These are phyloP conservation scores for Penicillium malachiteum DNA, from an alignment of 495 filamentous ascomycete genomes.

Conservation along the genomic window DNA sequence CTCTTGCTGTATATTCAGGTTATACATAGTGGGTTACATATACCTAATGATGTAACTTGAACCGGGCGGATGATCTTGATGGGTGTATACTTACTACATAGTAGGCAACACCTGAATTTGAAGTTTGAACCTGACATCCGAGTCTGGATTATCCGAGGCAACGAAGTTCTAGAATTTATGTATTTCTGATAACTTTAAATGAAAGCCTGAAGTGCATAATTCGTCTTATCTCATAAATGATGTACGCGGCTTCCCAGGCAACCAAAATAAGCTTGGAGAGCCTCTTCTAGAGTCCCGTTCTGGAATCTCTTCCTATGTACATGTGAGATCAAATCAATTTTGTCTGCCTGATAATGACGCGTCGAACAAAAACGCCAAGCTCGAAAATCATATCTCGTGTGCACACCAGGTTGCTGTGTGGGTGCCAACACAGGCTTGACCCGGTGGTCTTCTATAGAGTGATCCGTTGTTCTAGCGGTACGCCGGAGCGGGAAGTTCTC, in stretches of 20 bases:
- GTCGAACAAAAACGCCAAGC: neutral
- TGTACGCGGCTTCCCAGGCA: neutral
- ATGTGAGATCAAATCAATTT: constrained; percentile 8
- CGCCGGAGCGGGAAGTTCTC: neutral
- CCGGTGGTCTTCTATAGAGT: neutral
- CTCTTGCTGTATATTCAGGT: too few relatives aligned
- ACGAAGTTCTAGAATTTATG: neutral
- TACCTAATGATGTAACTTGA: too few relatives aligned
- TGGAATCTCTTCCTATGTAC: constrained; percentile 11
- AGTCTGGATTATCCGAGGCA: too few relatives aligned
- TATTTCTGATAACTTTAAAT: too few relatives aligned
- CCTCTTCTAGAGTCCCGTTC: too few relatives aligned
- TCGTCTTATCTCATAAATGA: neutral
- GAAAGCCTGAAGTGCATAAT: too few relatives aligned
- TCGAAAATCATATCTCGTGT: neutral
- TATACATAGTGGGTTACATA: too few relatives aligned
- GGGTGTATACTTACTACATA: too few relatives aligned
- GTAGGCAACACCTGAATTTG: too few relatives aligned
- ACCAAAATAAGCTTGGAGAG: neutral
- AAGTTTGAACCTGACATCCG: too few relatives aligned
- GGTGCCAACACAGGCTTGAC: neutral
- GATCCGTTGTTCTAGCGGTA: neutral
- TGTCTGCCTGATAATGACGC: constrained; percentile 3
- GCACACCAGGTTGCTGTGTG: neutral
- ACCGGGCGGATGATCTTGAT: too few relatives aligned